phyloP scores from a whole-genome alignment of 75 land plant species.

The Adiantum capillusveneris region DNA sequence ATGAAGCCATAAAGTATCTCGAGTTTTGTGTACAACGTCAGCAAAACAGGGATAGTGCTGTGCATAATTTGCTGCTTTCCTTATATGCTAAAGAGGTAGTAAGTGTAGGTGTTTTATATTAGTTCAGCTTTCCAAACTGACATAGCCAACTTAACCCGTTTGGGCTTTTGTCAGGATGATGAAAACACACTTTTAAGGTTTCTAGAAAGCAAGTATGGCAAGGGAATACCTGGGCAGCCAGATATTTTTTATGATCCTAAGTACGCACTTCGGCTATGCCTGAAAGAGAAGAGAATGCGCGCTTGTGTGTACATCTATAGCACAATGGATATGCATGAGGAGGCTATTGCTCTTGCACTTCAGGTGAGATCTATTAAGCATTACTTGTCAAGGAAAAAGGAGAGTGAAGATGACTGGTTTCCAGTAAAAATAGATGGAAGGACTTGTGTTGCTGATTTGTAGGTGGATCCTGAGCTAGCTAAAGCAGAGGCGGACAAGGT shows the following conservation, averaged over 20 bases:
- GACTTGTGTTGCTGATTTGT: not conserved
- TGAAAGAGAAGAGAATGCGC: constrained; percentile 83
- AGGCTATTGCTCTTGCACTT: constrained; percentile 94
- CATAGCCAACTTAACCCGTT: not conserved
- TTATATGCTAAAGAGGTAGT: constrained; percentile 86
- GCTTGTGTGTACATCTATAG: constrained; percentile 95
- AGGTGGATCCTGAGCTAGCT: constrained; percentile 96
- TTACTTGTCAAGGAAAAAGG: no score
- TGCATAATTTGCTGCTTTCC: constrained; percentile 83
- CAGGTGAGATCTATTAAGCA: no score
- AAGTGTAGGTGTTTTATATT: no score
- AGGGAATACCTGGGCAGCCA: constrained; percentile 63
- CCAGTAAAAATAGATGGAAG: no score
- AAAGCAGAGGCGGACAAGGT: constrained; percentile 98
- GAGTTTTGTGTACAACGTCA: constrained; percentile 77
- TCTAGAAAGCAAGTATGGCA: constrained; percentile 81
- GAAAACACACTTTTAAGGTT: constrained; percentile 76
- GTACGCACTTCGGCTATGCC: constrained; percentile 80
- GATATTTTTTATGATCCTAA: constrained; percentile 95
- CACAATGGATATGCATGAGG: constrained; percentile 99
- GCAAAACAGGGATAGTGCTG: constrained; percentile 80
- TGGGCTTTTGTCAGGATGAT: constrained; percentile 44
- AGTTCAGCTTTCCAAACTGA: no score
- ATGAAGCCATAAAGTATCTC: constrained; percentile 89
- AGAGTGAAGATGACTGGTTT: no score